Base-by-base conservation (phyloP, 495 filamentous ascomycete genomes). In the Talaromyces ruber region DNA sequence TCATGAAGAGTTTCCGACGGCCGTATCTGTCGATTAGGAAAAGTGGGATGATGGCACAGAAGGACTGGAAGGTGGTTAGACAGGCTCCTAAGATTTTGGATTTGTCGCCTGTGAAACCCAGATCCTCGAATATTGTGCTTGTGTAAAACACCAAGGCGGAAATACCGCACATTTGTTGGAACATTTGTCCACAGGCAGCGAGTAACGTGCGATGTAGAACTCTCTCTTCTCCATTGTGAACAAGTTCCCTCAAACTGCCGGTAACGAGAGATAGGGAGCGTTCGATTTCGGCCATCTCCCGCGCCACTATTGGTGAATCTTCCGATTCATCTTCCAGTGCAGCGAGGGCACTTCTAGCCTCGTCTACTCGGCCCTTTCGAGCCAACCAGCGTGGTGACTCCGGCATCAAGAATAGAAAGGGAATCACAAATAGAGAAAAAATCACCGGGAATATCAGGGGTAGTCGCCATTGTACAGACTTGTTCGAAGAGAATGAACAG, bases 381-480 rank as follows among this genome's bases (percentile, higher is more conserved):
- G 81, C 67, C 2, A 81, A 66, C 77, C 75, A 81, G 4, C 79
- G 73, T 22, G 78, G 79, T 2, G 76, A 79, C 52, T 79, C 76
- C 0, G 78, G 75, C 22, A 78, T 68, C 29, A 71, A 64, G 18
- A 67, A 67, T 0, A 74, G 66, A 65, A 82, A 82, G 6, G 30
- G 7, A 1, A 71, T 8, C 6, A 79, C 63, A 24, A 68, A 65
- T 11, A 84, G 63, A 0, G 85, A 76, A 18, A 80, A 71, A 30
- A 83, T 59, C 5, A 85, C 73, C 0, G 80, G 78, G 34, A 86
- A 72, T 37, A 70, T 62, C 68, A 78, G 45, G 0, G 72, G 74
- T 11, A 84, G 68, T 16, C 83, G 72, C 82, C 82, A 85, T n/a
- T 76, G 72, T 26, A 85, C 76, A 14, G 80, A 66, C 25, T 76